A percentile compares a stretch with the other conserved stretches of the same genome.
These are phyloP conservation scores for Inonotus obliquus DNA, from an alignment of 1,284 basidiomycete genomes.

Conservation along the genomic window DNA sequence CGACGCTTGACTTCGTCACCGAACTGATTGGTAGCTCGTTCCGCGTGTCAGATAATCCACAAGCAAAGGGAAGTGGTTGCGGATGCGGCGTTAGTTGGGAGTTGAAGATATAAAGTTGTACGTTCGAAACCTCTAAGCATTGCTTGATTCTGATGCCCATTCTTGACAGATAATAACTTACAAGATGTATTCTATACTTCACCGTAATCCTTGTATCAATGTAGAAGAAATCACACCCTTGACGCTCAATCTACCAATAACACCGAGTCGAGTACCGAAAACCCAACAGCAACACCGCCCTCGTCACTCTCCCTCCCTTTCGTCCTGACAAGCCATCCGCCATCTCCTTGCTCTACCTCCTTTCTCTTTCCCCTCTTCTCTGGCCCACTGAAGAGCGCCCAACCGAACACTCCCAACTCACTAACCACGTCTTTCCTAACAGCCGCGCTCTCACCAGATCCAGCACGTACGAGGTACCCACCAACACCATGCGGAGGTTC, in stretches of 20 bases:
- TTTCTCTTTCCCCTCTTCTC: not conserved
- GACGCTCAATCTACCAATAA: conserved; percentile 52
- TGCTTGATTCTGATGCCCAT: not conserved
- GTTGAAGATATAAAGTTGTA: conserved; percentile 48
- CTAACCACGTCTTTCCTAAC: conserved; percentile 73
- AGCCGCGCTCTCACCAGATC: conserved; percentile 30
- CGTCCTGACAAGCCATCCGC: conserved; percentile 79
- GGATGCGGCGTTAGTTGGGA: conserved; percentile 94
- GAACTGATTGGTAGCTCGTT: conserved; percentile 90
- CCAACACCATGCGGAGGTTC: conserved; percentile 62
- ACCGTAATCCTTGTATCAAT: not conserved
- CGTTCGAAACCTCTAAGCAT: not conserved
- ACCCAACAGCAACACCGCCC: conserved; percentile 91
- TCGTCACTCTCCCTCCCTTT: conserved; percentile 93
- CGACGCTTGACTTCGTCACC: conserved; percentile 84
- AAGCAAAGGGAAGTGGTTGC: conserved; percentile 80
- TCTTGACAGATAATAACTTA: not conserved
- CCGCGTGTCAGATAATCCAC: conserved; percentile 74
- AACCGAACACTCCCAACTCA: conserved; percentile 92
- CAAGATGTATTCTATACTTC: not conserved
- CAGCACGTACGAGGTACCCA: conserved; percentile 73
- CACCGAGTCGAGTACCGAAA: conserved; percentile 81
- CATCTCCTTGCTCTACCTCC: conserved; percentile 19
- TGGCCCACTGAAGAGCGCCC: conserved; percentile 65
- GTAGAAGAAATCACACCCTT: not conserved